Evolutionary conservation across 148 eudicot species (phyloP).

Genomic region (Cornus kousa): DNA sequence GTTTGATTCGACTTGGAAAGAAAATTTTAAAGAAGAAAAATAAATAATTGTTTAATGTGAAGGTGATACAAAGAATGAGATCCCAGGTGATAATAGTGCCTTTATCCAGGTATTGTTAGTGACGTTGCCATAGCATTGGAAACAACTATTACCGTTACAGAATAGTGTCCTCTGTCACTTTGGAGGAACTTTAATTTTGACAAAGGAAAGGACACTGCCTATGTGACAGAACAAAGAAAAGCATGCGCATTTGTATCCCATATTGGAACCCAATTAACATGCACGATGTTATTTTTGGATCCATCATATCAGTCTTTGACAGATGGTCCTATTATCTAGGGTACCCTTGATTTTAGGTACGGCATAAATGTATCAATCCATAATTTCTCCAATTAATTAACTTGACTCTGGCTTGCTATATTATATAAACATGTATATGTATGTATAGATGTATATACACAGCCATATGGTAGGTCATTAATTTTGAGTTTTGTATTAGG

Average conservation of each 20-base stretch:
- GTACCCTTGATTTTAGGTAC: neutral
- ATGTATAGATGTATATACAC: no score
- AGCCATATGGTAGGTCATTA: no score
- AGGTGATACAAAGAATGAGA: no score
- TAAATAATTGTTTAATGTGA: no score
- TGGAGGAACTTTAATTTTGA: slow-evolving; percentile 9
- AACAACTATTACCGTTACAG: slow-evolving; percentile 11
- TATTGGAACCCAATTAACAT: slow-evolving; percentile 1
- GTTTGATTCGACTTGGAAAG: no score
- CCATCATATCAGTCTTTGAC: neutral
- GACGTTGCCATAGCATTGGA: slow-evolving; percentile 12
- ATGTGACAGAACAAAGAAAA: slow-evolving; percentile 30
- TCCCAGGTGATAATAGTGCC: no score
- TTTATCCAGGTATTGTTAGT: no score
- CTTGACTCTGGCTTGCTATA: neutral
- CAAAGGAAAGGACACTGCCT: slow-evolving; percentile 22
- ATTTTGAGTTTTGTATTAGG: no score
- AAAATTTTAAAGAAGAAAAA: no score
- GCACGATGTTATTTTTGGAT: neutral
- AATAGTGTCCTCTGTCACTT: neutral
- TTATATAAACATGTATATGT: neutral
- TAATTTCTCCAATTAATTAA: neutral
- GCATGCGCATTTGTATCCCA: slow-evolving; percentile 22
- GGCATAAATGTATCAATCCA: neutral
- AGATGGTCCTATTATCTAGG: neutral